Base-by-base conservation (phyloP, 495 filamentous ascomycete species). In the Hypoxylon subgilvum region DNA sequence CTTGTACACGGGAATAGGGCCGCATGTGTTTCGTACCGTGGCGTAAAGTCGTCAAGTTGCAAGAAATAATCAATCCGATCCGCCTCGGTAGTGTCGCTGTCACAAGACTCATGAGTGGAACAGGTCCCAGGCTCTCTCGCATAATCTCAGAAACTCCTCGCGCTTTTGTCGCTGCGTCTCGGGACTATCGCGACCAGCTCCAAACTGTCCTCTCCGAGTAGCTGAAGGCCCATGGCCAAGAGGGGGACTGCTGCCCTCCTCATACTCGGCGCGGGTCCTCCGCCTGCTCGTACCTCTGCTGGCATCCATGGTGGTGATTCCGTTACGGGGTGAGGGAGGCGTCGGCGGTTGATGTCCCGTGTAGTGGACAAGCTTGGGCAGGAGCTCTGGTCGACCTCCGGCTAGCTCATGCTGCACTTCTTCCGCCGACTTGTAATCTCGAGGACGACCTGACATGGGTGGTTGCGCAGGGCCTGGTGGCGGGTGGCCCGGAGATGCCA, bases 361-460 rank as follows among this genome's bases (percentile, higher is more conserved):
- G 72, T 98, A 98, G 71, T 96, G 94, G 50, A 98, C 90, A 54
- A 97, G 87, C 64, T 91, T 90, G 9, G 94, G 94, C 14, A 96
- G 78, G 17, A 97, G 77, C 30, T 97, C 94, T 52, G 95, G 90
- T 41, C 94, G 86, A 12, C 94, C 94, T 48, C 91, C 93, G 5
- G 94, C 87, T 63, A 98, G 74, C 46, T 93, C 89, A 21, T 88
- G 87, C 44, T 97, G 91, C 5, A 89, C 94, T 69, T 98, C 94
- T 69, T 98, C 94, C 10, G 94, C 94, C 1, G 94, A 96, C 53
- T 89, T 89, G 69, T 96, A 97, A 69, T 98, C 94, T 31, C 93
- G 85, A 2, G 84, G 80, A 47, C 94, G 84, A 19, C 79, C 78
- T 16, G 79, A 74, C 49, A 70, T 66, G 6, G 72, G 72, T 9